phyloP scores from a whole-genome alignment of 2,329 filamentous ascomycete genomes.

The Ophiostoma perfectum region DNA sequence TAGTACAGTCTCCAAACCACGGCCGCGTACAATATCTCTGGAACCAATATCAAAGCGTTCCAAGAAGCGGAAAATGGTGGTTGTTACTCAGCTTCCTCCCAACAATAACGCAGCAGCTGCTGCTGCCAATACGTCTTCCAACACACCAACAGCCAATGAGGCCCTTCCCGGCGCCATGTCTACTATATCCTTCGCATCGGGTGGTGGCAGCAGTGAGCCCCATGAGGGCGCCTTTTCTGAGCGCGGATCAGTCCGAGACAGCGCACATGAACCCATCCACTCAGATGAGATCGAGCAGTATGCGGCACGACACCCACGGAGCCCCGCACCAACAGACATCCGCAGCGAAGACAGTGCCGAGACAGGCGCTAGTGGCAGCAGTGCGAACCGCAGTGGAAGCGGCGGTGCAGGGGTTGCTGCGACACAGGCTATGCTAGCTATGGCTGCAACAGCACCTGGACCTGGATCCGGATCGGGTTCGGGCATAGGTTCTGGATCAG shows the following conservation, averaged over 20 bases:
- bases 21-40: constrained; percentile 75
- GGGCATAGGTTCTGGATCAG: not conserved
- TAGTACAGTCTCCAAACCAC: constrained; percentile 65
- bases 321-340: constrained; percentile 47
- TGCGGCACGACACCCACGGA: constrained; percentile 25
- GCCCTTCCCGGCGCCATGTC: constrained; percentile 9
- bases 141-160: not conserved
- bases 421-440: not conserved
- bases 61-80: constrained; percentile 54
- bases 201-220: constrained; percentile 29
- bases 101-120: not conserved
- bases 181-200: constrained; percentile 28
- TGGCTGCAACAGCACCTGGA: not conserved
- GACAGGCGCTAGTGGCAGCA: constrained; percentile 63
- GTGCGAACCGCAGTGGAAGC: constrained; percentile 18
- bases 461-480: constrained; percentile 6
- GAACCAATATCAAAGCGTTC: constrained; percentile 74
- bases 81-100: constrained; percentile 39
- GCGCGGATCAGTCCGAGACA: constrained; percentile 33
- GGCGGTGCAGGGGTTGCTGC: not conserved
- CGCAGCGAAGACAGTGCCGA: constrained; percentile 67
- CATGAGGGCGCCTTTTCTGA: constrained; percentile 35
- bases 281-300: constrained; percentile 15
- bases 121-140: not conserved
- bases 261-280: constrained; percentile 11